Evolutionary conservation across 345 rosid species (phyloP).

Genomic region (sweet orange (Citrus sinensis)): DNA sequence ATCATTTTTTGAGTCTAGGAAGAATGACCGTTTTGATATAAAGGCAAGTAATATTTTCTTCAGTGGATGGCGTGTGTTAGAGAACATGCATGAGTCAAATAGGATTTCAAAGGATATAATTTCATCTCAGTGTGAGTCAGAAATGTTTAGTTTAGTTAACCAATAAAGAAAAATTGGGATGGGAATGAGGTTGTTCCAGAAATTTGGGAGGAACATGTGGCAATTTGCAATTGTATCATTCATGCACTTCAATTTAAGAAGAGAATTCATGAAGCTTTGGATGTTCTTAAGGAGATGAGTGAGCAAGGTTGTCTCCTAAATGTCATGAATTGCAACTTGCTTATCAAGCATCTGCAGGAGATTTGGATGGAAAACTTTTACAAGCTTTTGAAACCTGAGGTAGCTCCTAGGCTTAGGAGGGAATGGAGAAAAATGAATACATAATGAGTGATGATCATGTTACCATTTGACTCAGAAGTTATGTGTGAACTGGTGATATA

Average conservation of each 20-base stretch:
- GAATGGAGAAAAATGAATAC: constrained; percentile 55
- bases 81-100: constrained; percentile 71
- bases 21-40: constrained; percentile 40
- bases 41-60: constrained; percentile 65
- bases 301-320: constrained; percentile 49
- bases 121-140: constrained; percentile 49
- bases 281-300: constrained; percentile 46
- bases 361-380: constrained; percentile 58
- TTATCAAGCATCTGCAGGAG: constrained; percentile 66
- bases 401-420: constrained; percentile 48
- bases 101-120: constrained; percentile 79
- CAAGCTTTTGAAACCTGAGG: constrained; percentile 52
- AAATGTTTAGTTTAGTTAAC: constrained; percentile 63
- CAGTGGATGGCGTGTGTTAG: constrained; percentile 79
- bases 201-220: constrained; percentile 73
- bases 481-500: constrained; percentile 41
- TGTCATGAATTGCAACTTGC: constrained; percentile 65
- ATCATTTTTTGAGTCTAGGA: constrained; percentile 40
- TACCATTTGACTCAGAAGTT: constrained; percentile 59
- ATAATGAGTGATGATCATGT: constrained; percentile 44
- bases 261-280: constrained; percentile 65
- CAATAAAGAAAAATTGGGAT: constrained; percentile 69
- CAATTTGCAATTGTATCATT: constrained; percentile 68
- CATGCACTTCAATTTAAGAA: constrained; percentile 88
- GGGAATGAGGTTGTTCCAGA: constrained; percentile 57